Base-by-base conservation (phyloP, 2,329 filamentous ascomycete genomes). In the Neospermospora avenae region DNA sequence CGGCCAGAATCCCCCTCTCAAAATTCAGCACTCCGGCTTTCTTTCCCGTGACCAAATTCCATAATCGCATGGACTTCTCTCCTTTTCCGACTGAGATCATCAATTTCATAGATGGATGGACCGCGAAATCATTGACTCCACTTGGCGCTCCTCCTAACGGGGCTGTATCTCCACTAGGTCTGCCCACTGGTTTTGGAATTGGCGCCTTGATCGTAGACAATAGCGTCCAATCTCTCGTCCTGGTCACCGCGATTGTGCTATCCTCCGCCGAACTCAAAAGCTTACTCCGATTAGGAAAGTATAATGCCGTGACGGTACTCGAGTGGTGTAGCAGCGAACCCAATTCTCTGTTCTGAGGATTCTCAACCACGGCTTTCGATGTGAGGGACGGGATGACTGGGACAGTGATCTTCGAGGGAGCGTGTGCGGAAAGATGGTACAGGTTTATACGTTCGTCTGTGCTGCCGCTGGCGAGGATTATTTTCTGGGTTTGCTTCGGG, bases 11-110 rank as follows among this genome's bases (percentile, higher is more conserved):
- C 0, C 87, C 84, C 59, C 84, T 81, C 65, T 83, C 84, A 73
- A 98, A 98, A 72, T 90, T 95, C 68, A 99, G 77, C 55, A 96
- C 93, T 31, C 93, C 91, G 0, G 93, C 93, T 77, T 96, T 97
- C 78, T 93, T 96, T 16, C 93, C 95, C 2, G 93, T 98, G 66
- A 98, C 92, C 65, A 99, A 75, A 71, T 99, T 98, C 95, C 95
- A 99, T 65, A 98, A 75, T 65, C 95, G 81, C 90, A 99, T 96
- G 71, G 88, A 91, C 65, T 86, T 87, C 77, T 99, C 95, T 65
- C 92, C 92, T 69, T 88, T 91, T 67, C 91, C 89, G 8, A 98
- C 92, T 68, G 86, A 96, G 62, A 99, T 85, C 90, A 98, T 96
- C 54, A 99, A 80, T 77, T 97, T 98, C 83, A 96, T 91, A 74